phyloP scores from a whole-genome alignment of 352 stramenopile genomes.

The Phytophthora sojae region DNA sequence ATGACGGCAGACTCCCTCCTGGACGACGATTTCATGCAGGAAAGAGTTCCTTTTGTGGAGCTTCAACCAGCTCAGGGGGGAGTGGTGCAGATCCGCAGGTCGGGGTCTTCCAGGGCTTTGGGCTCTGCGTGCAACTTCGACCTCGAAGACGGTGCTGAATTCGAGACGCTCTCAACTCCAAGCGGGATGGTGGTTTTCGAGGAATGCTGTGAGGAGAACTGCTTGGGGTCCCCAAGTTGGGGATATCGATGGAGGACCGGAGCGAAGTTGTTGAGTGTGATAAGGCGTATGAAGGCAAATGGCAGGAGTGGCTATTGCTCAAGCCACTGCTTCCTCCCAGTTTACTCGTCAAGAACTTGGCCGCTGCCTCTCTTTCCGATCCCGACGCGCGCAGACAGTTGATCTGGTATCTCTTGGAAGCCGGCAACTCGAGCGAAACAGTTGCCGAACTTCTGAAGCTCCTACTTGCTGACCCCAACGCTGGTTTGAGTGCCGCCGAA shows the following conservation, averaged over 20 bases:
- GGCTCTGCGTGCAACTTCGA: neutral
- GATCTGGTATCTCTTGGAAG: neutral
- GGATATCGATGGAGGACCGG: too few relatives aligned
- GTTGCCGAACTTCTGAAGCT: neutral
- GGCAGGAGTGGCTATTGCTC: neutral
- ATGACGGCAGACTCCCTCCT: neutral
- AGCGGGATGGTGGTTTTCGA: neutral
- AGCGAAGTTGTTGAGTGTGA: neutral
- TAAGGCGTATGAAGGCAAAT: neutral
- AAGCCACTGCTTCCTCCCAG: neutral
- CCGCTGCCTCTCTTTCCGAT: neutral
- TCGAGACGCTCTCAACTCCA: neutral
- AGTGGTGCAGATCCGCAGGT: neutral
- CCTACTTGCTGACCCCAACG: neutral
- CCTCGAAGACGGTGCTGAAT: neutral
- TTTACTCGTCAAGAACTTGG: neutral
- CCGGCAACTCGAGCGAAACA: neutral
- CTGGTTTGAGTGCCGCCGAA: neutral
- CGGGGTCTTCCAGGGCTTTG: neutral
- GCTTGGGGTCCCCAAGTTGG: neutral
- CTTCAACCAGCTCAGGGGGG: neutral
- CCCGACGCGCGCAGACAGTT: neutral
- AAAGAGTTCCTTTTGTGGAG: neutral
- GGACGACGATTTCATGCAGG: neutral
- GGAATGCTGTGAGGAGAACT: neutral